Evolutionary conservation across 257 asterid genomes (phyloP).

Genomic region (Craterostigma plantagineum): DNA sequence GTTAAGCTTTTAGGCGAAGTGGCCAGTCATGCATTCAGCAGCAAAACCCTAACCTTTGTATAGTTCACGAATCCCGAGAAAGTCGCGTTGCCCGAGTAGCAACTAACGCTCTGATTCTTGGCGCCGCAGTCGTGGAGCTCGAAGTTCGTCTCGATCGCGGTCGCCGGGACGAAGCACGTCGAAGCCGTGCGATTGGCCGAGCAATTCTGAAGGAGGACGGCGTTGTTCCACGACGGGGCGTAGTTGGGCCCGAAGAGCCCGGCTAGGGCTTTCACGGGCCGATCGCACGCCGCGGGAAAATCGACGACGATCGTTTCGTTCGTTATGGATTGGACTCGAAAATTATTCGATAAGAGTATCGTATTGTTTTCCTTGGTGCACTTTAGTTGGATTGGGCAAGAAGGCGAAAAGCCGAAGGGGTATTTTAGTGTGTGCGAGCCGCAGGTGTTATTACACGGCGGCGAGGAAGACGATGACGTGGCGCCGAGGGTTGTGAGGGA

Average conservation of each 20-base stretch:
- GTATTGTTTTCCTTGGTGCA: conserved; percentile 9
- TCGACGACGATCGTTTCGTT: conserved; percentile 20
- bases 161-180: conserved; percentile 22
- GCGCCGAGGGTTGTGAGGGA: neutral
- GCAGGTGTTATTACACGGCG: conserved; percentile 22
- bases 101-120: conserved; percentile 11
- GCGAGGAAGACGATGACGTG: neutral
- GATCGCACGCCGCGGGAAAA: conserved; percentile 39
- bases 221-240: conserved; percentile 43
- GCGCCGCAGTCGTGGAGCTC: conserved; percentile 12
- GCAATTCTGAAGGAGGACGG: conserved; percentile 38
- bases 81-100: conserved; percentile 20
- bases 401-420: conserved; percentile 56
- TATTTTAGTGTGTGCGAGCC: conserved; percentile 15
- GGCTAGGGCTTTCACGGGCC: conserved; percentile 22
- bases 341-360: conserved; percentile 15
- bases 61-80: conserved; percentile 19
- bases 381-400: conserved; percentile 28
- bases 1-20: no score
- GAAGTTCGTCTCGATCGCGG: conserved; percentile 11
- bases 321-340: conserved; percentile 28
- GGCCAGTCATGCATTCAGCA: no score
- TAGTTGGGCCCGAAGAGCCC: conserved; percentile 19
- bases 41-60: conserved; percentile 6
- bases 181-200: conserved; percentile 10